phyloP scores from a whole-genome alignment of 2,329 filamentous ascomycete species.

The Amylocarpus encephaloides region DNA sequence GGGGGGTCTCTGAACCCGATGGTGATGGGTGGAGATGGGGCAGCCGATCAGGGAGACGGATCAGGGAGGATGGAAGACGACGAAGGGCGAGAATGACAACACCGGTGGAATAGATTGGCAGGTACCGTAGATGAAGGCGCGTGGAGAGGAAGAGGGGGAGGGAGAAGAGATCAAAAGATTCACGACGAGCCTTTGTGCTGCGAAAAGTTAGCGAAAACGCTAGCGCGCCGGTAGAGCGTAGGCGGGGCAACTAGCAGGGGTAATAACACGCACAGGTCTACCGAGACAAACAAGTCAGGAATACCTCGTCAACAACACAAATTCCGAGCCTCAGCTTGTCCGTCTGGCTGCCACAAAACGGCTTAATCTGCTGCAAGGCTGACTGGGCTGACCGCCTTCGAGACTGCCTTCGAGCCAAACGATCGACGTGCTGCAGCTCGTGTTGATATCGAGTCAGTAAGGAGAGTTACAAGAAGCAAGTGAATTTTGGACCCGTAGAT shows the following conservation, averaged over 20 bases:
- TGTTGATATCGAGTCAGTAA: background rate
- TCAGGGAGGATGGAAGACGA: slow-evolving; percentile 16
- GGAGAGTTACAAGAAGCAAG: no score
- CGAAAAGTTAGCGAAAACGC: background rate
- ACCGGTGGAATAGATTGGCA: slow-evolving; percentile 26
- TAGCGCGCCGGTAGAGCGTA: no score
- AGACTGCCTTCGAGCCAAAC: no score
- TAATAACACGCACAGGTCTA: background rate
- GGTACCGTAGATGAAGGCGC: slow-evolving; percentile 20
- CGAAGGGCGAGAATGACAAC: slow-evolving; percentile 23
- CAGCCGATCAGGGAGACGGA: slow-evolving; percentile 10
- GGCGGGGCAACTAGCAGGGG: background rate
- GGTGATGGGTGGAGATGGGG: slow-evolving; percentile 6
- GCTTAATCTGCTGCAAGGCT: slow-evolving; percentile 5
- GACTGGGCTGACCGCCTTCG: background rate
- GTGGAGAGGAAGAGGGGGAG: slow-evolving; percentile 16
- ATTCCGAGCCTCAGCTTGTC: background rate
- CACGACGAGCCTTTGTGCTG: background rate
- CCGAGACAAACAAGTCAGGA: background rate
- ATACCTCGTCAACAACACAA: background rate
- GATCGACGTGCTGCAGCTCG: no score
- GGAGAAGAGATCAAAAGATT: background rate
- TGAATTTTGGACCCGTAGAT: no score
- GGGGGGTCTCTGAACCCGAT: slow-evolving; percentile 3
- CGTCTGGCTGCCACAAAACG: background rate